These are phyloP conservation scores for Stentor coeruleus DNA, from an alignment of 73 alveolate species.

Conservation along the genomic window DNA sequence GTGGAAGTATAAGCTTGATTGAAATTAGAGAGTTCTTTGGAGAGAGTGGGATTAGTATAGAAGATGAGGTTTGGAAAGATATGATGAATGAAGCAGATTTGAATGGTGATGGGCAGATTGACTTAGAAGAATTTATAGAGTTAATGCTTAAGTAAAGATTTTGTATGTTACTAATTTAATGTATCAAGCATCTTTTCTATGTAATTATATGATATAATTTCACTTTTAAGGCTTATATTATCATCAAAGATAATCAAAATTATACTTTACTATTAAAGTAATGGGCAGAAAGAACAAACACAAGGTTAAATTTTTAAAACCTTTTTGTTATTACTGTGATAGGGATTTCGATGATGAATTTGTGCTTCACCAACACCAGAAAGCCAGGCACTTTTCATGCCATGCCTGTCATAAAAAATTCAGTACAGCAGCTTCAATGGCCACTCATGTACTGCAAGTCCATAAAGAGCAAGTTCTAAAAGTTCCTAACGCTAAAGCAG, in stretches of 20 bases:
- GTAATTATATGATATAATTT: too few relatives aligned
- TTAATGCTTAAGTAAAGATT: conserved; percentile 13
- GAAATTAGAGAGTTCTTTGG: conserved; percentile 37
- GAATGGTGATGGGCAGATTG: conserved; percentile 7
- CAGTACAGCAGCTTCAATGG: conserved; percentile 91
- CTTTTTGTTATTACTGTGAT: conserved; percentile 99
- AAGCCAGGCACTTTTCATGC: conserved; percentile 98
- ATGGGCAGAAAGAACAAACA: conserved; percentile 98
- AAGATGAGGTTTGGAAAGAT: not conserved
- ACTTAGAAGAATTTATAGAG: conserved; percentile 7
- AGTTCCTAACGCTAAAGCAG: conserved; percentile 98
- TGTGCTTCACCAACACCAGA: conserved; percentile 95
- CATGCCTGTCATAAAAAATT: conserved; percentile 86
- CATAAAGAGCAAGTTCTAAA: conserved; percentile 75
- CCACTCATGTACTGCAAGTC: conserved; percentile 58
- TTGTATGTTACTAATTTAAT: too few relatives aligned
- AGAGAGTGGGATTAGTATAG: not conserved
- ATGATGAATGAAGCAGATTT: conserved; percentile 18
- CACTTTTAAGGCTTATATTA: too few relatives aligned
- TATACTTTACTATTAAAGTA: too few relatives aligned
- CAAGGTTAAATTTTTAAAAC: conserved; percentile 78
- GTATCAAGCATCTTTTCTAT: too few relatives aligned
- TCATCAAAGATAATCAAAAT: too few relatives aligned
- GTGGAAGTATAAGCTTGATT: conserved; percentile 33
- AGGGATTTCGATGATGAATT: conserved; percentile 93